Base-by-base conservation (phyloP, 1,284 basidiomycete species). In the Fomitiporia mediterranea region DNA sequence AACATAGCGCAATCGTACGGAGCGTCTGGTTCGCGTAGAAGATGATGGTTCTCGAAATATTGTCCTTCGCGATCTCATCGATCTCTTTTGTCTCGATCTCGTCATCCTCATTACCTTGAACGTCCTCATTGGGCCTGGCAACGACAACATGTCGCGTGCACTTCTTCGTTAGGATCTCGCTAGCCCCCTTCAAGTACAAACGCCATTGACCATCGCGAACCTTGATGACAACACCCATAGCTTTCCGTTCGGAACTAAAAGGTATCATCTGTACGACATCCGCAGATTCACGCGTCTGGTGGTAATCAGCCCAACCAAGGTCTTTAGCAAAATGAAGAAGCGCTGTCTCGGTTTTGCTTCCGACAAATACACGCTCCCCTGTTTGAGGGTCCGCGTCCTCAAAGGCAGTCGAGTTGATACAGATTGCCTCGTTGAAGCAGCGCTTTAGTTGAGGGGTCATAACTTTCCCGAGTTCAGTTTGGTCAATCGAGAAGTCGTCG, bases 21-120 rank as follows among this genome's bases (percentile, higher is more conserved):
- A 98, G 84, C 23, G 85, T 91, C 76, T 98, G 95, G 70, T 94
- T 93, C 66, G 95, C 95, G 69, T 98, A 99, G 73, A 95, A 94
- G 63, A 94, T 94, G 71, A 96, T 98, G 15, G 94, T 98, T 55
- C 87, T 80, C 28, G 80, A 80, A 67, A 98, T 89, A 66, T 96
- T 96, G 62, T 88, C 84, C 61, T 77, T 75, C 17, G 84, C 82
- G 17, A 83, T 71, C 17, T 80, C 75, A 61, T 83, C 83, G 52
- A 94, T 90, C 0, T 71, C 69, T 53, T 68, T 71, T 2, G 81
- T 83, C 67, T 85, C 79, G 51, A 95, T 70, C 1, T 66, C 64
- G 44, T 69, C 71, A 6, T 68, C 66, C 35, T 65, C 63, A n/a
- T 64, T 58, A 13, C 65, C 65, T 57, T 34, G 4, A 40, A 32